Percentiles rank a stretch among this genome's conserved stretches.
Conservation (phyloP, 306 rosid genomes). For the Betula pendula region DNA sequence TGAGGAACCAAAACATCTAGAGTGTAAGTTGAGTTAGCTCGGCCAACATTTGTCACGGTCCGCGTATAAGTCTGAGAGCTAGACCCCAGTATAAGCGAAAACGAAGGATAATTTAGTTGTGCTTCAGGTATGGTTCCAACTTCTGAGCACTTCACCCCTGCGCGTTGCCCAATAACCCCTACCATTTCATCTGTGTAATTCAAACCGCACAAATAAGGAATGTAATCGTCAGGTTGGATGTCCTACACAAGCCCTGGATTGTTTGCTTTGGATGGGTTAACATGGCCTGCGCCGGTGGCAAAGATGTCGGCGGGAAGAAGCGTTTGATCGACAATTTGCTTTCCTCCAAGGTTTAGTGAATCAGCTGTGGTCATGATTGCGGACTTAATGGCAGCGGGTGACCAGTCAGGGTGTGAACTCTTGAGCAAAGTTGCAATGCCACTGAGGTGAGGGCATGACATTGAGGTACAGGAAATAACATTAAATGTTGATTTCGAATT, state of each 20-base stretch:
- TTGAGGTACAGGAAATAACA: constrained; percentile 50
- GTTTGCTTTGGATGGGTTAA: constrained; percentile 51
- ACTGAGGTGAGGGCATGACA: constrained; percentile 59
- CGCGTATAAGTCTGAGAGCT: constrained; percentile 40
- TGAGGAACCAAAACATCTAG: constrained; percentile 26
- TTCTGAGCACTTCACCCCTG: constrained; percentile 29
- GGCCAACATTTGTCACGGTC: constrained; percentile 52
- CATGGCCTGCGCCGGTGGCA: constrained; percentile 57
- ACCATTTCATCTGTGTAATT: constrained; percentile 42
- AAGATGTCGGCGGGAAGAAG: constrained; percentile 39
- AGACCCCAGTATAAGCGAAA: constrained; percentile 33
- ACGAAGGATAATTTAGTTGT: constrained; percentile 55
- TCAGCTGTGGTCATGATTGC: constrained; percentile 48
- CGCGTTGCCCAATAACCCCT: constrained; percentile 24
- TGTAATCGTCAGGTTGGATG: constrained; percentile 40
- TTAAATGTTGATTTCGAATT: constrained; percentile 16
- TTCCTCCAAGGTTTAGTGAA: constrained; percentile 23
- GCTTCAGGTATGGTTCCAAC: constrained; percentile 31
- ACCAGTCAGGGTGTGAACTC: constrained; percentile 65
- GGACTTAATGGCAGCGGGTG: constrained; percentile 62
- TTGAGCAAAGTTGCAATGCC: constrained; percentile 58
- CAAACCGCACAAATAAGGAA: constrained; percentile 58
- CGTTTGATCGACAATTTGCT: constrained; percentile 32
- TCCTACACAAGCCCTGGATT: constrained; percentile 58
- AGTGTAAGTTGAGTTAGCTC: constrained; percentile 33